phyloP scores from a whole-genome alignment of 192 early-diverging fungal genomes.

The Coemansia sp. region DNA sequence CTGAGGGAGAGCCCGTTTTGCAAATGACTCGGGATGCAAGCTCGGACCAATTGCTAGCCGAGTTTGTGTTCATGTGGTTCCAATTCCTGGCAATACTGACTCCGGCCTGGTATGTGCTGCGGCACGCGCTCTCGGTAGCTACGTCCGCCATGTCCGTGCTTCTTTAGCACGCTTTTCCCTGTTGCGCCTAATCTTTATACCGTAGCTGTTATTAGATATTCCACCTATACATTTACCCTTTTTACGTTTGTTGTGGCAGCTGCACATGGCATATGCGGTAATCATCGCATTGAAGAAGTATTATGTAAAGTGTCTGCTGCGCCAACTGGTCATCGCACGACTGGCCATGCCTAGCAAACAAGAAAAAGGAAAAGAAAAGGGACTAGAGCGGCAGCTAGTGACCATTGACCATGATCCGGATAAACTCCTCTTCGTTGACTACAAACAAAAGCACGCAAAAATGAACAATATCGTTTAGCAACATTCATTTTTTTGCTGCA shows the following conservation, averaged over 20 bases:
- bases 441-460: constrained; percentile 2
- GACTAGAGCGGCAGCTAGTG: neutral
- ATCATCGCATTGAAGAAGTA: neutral
- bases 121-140: constrained; percentile 2
- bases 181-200: neutral
- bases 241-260: too few relatives aligned
- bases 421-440: constrained; percentile 86
- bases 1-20: constrained; percentile 29
- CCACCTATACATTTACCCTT: neutral
- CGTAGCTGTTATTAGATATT: neutral
- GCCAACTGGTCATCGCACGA: neutral
- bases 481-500: neutral
- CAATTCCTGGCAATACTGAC: constrained; percentile 46
- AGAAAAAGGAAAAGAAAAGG: neutral
- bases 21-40: constrained; percentile 15
- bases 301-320: neutral
- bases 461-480: neutral
- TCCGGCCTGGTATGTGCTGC: constrained; percentile 28
- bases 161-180: neutral
- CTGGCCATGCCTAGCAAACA: neutral
- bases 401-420: constrained; percentile 78
- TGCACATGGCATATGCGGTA: too few relatives aligned
- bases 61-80: constrained; percentile 46
- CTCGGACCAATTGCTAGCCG: constrained; percentile 15
- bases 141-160: constrained; percentile 1